These are phyloP conservation scores for Anthostomella pinea DNA, from an alignment of 2,329 filamentous ascomycete species.

Conservation along the genomic window DNA sequence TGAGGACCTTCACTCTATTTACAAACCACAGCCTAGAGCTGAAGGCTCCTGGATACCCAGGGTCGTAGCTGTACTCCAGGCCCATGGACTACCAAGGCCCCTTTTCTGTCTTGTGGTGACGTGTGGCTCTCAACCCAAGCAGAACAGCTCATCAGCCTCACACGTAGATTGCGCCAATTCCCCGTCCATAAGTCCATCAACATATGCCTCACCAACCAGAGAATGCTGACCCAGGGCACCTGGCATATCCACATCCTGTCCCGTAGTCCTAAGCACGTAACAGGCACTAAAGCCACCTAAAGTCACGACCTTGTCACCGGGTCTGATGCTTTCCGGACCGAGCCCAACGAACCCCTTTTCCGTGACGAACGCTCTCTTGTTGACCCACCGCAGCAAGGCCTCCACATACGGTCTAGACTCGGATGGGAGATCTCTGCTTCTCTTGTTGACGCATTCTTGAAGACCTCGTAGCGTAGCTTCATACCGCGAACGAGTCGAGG, in stretches of 20 bases:
- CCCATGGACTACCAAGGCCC: too few relatives aligned
- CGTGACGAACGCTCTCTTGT: constrained; percentile 8
- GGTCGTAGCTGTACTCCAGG: too few relatives aligned
- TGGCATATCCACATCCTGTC: too few relatives aligned
- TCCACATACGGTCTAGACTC: constrained; percentile 6
- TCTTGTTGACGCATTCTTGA: background rate
- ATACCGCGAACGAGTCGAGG: constrained; percentile 1
- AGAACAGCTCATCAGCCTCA: constrained; percentile 2
- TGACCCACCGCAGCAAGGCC: constrained; percentile 8
- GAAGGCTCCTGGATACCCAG: too few relatives aligned
- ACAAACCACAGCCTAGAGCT: too few relatives aligned
- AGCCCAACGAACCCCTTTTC: constrained; percentile 8
- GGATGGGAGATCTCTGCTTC: background rate
- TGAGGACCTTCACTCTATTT: too few relatives aligned
- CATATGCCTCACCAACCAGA: constrained; percentile 10
- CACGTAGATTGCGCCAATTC: constrained; percentile 1
- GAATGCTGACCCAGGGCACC: too few relatives aligned
- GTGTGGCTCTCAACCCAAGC: constrained; percentile 1
- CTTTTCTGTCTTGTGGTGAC: too few relatives aligned
- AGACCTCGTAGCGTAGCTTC: background rate
- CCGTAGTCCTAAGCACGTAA: constrained; percentile 9
- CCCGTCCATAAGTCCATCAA: constrained; percentile 9
- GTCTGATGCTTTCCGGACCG: background rate
- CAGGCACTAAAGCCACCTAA: constrained; percentile 9
- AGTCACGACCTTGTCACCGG: constrained; percentile 2